phyloP scores from a whole-genome alignment of 2,329 filamentous ascomycete genomes.

The Alternaria burnsii region DNA sequence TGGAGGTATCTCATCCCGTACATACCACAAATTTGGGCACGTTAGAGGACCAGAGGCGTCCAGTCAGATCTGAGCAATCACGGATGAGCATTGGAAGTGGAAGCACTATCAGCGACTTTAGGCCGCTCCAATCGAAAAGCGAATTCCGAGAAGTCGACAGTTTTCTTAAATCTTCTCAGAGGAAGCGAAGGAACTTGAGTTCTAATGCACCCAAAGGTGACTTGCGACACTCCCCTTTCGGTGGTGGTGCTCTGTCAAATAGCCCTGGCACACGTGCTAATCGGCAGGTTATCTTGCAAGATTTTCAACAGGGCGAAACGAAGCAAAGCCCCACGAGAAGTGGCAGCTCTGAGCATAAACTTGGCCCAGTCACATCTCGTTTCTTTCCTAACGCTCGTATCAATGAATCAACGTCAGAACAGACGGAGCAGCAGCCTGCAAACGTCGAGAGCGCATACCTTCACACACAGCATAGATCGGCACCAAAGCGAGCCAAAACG shows the following conservation, averaged over 20 bases:
- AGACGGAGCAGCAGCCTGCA: neutral
- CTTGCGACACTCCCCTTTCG: constrained; percentile 8
- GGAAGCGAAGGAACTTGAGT: constrained; percentile 17
- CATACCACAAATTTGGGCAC: neutral
- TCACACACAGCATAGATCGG: constrained; percentile 23
- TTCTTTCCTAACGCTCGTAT: constrained; percentile 32
- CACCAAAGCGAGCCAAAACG: neutral
- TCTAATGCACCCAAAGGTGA: neutral
- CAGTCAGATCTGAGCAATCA: constrained; percentile 18
- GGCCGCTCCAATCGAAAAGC: constrained; percentile 15
- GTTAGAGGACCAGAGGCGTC: neutral
- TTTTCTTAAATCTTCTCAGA: constrained; percentile 19
- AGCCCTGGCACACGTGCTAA: neutral
- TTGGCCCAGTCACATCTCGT: constrained; percentile 11
- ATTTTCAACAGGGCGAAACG: constrained; percentile 25
- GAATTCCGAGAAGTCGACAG: constrained; percentile 27
- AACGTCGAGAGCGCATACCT: constrained; percentile 10
- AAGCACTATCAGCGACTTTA: constrained; percentile 1
- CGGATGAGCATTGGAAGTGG: constrained; percentile 27
- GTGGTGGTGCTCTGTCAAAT: constrained; percentile 2
- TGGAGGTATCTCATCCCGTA: neutral
- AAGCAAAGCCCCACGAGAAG: neutral
- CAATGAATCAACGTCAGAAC: constrained; percentile 30
- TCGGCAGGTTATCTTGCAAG: constrained; percentile 13
- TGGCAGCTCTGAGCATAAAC: neutral